Evolutionary conservation across 2,329 filamentous ascomycete genomes (phyloP), one percentile per base, ranked within the genome.

Genomic region (Talaromyces sp.): DNA sequence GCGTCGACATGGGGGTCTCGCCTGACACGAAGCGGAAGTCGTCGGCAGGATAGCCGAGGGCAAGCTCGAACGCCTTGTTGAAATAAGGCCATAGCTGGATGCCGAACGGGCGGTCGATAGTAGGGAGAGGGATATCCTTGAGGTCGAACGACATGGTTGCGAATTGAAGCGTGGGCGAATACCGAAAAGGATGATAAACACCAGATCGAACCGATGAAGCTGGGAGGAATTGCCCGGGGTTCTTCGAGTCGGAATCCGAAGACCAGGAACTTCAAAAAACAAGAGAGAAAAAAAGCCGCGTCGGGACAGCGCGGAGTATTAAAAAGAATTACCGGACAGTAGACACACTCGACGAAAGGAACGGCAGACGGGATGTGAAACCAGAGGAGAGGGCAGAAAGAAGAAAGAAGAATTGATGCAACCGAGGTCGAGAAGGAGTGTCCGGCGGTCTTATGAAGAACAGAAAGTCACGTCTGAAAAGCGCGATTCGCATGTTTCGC

Each of bases 51-150:
- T 94, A 96, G 72, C 94, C 94, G 62, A 85, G 84, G 66, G 92
- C 82, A 62, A 83, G 77, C 75, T 89, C 89, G 79, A 89, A 98
- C 69, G 83, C 88, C 82, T 92, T 91, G 81, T 89, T 90, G 85
- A 98, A 98, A 79, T 96, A 87, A 70, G 94, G 92, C 95, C 95
- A 98, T 77, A 97, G 81, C 66, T 90, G 84, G 68, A 98, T 82
- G 76, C 94, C 95, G 72, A 98, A 98, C 36, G 94, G 94, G 67
- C 90, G 87, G 76, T 97, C 93, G 78, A 98, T 83, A 65, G 92
- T 92, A 61, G 94, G 94, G 68, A 87, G 75, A 74, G 91, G 83
- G 74, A 79, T 65, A 75, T 78, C 66, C 70, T 78, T 69, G 23
- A 77, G 78, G 84, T 79, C 73, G 59, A 68, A 61, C 63, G 78